Conservation (phyloP, 2,329 filamentous ascomycete species). For the Ascochyta fabae region DNA sequence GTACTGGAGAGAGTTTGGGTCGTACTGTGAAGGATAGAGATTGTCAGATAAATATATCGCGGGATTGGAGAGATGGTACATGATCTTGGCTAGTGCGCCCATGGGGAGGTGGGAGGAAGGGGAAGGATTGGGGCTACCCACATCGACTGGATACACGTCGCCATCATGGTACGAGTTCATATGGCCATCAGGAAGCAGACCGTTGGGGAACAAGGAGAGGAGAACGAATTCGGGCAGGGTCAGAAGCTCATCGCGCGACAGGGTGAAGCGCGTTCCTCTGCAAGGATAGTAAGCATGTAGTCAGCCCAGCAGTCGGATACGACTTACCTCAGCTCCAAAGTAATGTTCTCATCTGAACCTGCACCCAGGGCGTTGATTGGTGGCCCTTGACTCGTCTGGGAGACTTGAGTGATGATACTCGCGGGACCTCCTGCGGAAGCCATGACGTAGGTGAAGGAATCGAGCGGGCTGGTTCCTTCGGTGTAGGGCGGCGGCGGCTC, state of each 20-base stretch:
- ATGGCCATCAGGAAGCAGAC: conserved; percentile 95
- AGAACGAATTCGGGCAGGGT: conserved; percentile 97
- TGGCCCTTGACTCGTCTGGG: conserved; percentile 76
- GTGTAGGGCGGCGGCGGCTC: conserved; percentile 96
- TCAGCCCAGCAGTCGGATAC: not conserved
- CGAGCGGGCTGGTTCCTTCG: conserved; percentile 90
- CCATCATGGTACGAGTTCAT: conserved; percentile 92
- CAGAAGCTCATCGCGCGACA: conserved; percentile 92
- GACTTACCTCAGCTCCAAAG: conserved; percentile 86
- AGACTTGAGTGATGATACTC: conserved; percentile 99
- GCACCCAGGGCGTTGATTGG: conserved; percentile 84
- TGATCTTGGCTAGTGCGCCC: conserved; percentile 49
- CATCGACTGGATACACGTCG: conserved; percentile 96
- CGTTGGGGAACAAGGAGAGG: conserved; percentile 96
- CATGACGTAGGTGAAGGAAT: conserved; percentile 96
- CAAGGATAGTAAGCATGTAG: conserved; percentile 21
- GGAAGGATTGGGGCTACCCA: conserved; percentile 62
- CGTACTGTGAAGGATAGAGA: conserved; percentile 74
- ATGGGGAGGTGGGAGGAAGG: conserved; percentile 39
- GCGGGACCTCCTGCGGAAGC: conserved; percentile 94
- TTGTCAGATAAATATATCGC: conserved; percentile 64
- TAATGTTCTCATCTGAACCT: conserved; percentile 90
- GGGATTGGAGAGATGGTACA: conserved; percentile 52
- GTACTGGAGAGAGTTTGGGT: conserved; percentile 93
- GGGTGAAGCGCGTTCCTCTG: conserved; percentile 90